Conservation (phyloP, 306 rosid genomes). For the Abrus pulchellus region DNA sequence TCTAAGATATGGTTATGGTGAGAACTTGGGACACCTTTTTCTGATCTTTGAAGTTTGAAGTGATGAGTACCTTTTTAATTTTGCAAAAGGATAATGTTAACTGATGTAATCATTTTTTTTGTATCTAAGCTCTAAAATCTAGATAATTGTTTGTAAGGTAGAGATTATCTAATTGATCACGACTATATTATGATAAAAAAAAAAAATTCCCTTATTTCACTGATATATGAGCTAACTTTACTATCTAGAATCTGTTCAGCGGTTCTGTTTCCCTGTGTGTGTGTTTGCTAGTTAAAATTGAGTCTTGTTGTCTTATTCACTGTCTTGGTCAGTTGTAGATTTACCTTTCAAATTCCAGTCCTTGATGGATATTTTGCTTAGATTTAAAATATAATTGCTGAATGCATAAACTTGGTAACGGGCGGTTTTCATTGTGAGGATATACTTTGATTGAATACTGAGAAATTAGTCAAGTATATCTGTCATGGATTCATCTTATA, state of each 20-base stretch:
- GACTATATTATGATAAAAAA: background rate
- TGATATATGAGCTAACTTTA: background rate
- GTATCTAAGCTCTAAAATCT: background rate
- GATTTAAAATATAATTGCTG: background rate
- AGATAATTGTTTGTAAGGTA: background rate
- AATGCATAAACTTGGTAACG: conserved; percentile 20
- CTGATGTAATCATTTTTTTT: background rate
- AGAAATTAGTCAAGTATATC: background rate
- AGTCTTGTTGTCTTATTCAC: background rate
- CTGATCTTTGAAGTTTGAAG: background rate
- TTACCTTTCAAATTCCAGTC: background rate
- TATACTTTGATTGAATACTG: background rate
- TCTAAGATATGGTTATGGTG: background rate
- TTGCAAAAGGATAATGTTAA: background rate
- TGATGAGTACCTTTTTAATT: background rate
- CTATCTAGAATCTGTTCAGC: background rate
- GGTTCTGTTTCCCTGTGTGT: background rate
- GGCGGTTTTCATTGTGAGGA: background rate
- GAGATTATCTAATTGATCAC: background rate
- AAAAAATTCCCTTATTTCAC: background rate
- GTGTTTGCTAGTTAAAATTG: conserved; percentile 12
- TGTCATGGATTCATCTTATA: conserved; percentile 23
- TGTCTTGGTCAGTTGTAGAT: conserved; percentile 10
- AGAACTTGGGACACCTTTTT: conserved; percentile 1
- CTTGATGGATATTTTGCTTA: background rate